Percentiles rank a stretch among this genome's conserved stretches.
Evolutionary conservation across 352 stramenopile species (phyloP).

Genomic region (Globisporangium heterothallicum): DNA sequence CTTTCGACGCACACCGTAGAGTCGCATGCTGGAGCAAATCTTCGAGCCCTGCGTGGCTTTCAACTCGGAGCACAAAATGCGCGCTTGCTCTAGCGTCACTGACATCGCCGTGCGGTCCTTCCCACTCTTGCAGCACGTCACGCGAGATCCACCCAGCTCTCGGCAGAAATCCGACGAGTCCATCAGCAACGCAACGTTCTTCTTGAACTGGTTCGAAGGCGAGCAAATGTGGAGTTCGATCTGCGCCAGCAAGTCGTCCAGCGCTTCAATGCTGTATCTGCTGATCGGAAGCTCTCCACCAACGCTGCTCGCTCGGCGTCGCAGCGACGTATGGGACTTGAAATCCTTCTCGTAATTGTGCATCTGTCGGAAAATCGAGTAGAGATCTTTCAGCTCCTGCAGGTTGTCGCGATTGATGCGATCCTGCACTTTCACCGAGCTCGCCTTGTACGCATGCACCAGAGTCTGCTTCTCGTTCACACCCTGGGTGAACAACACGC

Average conservation of each 20-base stretch:
- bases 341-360: conserved; percentile 26
- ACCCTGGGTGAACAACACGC: conserved; percentile 75
- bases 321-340: conserved; percentile 3
- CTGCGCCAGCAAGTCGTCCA: conserved; percentile 58
- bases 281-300: conserved; percentile 10
- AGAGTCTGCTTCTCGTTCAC: conserved; percentile 86
- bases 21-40: conserved; percentile 68
- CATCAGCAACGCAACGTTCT: conserved; percentile 76
- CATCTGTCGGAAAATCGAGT: conserved; percentile 44
- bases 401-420: conserved; percentile 81
- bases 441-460: conserved; percentile 71
- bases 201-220: conserved; percentile 69
- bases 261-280: conserved; percentile 36
- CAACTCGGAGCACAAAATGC: conserved; percentile 52
- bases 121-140: conserved; percentile 97
- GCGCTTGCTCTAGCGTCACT: conserved; percentile 91
- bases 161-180: conserved; percentile 81
- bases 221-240: conserved; percentile 75
- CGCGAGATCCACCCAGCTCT: conserved; percentile 83
- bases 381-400: conserved; percentile 55
- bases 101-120: conserved; percentile 98
- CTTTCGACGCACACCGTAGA: conserved; percentile 64
- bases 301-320: conserved; percentile 13
- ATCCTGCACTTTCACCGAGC: conserved; percentile 70
- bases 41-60: conserved; percentile 47